Evolutionary conservation across 257 asterid species (phyloP).

Genomic region (Nicotiana knightiana): DNA sequence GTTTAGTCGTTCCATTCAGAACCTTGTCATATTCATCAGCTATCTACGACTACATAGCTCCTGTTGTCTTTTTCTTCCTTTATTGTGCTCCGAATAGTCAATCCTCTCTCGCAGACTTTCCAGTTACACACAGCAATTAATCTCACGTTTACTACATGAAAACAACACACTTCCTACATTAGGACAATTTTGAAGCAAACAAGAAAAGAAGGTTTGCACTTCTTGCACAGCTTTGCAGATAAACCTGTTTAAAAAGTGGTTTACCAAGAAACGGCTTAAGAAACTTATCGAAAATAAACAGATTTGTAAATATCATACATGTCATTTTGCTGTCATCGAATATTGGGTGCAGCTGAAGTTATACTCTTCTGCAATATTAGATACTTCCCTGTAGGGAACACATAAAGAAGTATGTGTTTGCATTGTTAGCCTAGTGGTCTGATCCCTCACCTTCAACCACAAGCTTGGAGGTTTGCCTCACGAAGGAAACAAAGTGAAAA

Average conservation of each 20-base stretch:
- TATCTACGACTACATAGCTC: too few species aligned
- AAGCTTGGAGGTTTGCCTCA: background rate
- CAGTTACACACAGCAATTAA: background rate
- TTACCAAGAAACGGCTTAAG: background rate
- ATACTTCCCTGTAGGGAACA: background rate
- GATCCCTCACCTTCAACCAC: background rate
- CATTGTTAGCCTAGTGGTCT: background rate
- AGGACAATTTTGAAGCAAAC: background rate
- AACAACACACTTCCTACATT: background rate
- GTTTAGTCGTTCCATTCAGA: background rate
- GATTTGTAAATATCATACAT: background rate
- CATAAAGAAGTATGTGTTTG: background rate
- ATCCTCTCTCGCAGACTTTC: background rate
- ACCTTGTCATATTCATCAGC: background rate
- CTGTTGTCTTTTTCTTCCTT: too few species aligned
- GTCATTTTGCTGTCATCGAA: background rate
- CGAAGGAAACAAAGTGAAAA: background rate
- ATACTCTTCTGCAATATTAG: background rate
- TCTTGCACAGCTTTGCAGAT: background rate
- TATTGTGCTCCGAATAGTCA: too few species aligned
- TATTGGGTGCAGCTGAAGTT: background rate
- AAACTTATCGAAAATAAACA: background rate
- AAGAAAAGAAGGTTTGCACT: background rate
- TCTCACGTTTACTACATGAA: background rate
- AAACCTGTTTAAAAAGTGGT: background rate